phyloP scores from a whole-genome alignment of 768 basidiomycete genomes.

The Dendrothele bispora region DNA sequence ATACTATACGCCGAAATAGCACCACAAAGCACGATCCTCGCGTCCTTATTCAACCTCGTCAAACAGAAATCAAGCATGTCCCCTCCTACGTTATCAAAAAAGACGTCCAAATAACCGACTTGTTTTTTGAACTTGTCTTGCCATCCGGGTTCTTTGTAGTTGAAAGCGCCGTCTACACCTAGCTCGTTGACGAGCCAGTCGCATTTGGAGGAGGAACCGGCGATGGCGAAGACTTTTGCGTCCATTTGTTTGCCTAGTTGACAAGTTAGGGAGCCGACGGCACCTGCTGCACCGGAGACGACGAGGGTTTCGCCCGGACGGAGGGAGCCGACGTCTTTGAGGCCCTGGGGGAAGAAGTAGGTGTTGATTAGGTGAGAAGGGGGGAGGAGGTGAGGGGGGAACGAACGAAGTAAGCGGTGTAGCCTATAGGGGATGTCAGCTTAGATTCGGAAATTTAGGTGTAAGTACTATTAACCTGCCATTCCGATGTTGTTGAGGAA shows the following conservation, averaged over 20 bases:
- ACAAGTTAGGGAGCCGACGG: slow-evolving; percentile 79
- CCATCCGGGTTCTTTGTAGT: slow-evolving; percentile 83
- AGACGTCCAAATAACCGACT: slow-evolving; percentile 77
- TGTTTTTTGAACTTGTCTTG: slow-evolving; percentile 68
- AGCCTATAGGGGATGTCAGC: slow-evolving; percentile 39
- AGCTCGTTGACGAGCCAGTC: slow-evolving; percentile 79
- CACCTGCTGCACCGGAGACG: slow-evolving; percentile 88
- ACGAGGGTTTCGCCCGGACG: slow-evolving; percentile 85
- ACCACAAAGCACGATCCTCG: slow-evolving; percentile 83
- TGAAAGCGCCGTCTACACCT: slow-evolving; percentile 78
- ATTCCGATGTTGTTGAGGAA: slow-evolving; percentile 79
- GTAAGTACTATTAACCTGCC: slow-evolving; percentile 50
- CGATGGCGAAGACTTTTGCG: slow-evolving; percentile 85
- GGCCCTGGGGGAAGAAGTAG: slow-evolving; percentile 53
- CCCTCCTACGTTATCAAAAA: slow-evolving; percentile 80
- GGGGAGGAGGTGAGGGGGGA: background rate
- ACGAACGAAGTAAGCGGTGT: slow-evolving; percentile 89
- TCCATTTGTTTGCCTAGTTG: slow-evolving; percentile 80
- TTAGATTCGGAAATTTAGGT: background rate
- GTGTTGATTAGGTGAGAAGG: slow-evolving; percentile 1
- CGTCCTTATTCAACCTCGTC: slow-evolving; percentile 70
- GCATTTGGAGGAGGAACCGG: slow-evolving; percentile 85
- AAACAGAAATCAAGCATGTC: slow-evolving; percentile 81
- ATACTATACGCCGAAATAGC: slow-evolving; percentile 84
- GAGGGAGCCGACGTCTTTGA: slow-evolving; percentile 76